Evolutionary conservation across 345 rosid genomes (phyloP).

Genomic region (Excoecaria cochinchinensis): DNA sequence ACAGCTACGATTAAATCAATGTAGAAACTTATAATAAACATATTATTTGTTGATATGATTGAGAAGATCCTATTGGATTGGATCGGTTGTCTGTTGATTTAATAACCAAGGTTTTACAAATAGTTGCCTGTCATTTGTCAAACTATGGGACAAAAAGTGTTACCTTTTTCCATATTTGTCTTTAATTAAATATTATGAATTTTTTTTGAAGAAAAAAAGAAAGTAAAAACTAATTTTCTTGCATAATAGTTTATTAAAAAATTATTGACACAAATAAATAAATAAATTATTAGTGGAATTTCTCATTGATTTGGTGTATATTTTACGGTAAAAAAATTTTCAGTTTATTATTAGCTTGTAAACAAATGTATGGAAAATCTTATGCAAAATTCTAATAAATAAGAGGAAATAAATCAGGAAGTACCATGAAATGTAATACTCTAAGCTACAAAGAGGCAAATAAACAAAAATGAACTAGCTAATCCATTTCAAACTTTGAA

Average conservation of each 20-base stretch:
- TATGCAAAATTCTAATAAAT: no score
- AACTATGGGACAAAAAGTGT: not conserved
- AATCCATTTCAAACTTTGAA: conserved; percentile 19
- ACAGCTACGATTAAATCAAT: conserved; percentile 4
- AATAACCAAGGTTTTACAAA: not conserved
- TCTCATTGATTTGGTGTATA: no score
- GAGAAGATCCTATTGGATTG: not conserved
- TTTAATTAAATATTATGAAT: not conserved
- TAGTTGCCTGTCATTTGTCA: not conserved
- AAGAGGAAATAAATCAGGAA: no score
- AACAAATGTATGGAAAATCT: no score
- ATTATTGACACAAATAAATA: no score
- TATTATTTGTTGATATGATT: conserved; percentile 3
- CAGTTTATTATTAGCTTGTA: no score
- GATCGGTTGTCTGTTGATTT: not conserved
- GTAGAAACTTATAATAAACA: not conserved
- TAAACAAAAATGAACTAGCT: conserved; percentile 15
- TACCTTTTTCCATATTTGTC: not conserved
- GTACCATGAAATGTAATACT: not conserved
- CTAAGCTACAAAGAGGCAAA: conserved; percentile 3
- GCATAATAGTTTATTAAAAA: no score
- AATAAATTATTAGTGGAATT: no score
- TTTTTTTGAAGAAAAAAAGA: no score
- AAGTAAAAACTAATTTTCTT: no score
- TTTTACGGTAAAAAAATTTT: no score